A percentile compares a stretch with the other conserved stretches of the same genome.
These are phyloP conservation scores for Paraglomus occultum DNA, from an alignment of 192 early-diverging fungal genomes.

Conservation along the genomic window DNA sequence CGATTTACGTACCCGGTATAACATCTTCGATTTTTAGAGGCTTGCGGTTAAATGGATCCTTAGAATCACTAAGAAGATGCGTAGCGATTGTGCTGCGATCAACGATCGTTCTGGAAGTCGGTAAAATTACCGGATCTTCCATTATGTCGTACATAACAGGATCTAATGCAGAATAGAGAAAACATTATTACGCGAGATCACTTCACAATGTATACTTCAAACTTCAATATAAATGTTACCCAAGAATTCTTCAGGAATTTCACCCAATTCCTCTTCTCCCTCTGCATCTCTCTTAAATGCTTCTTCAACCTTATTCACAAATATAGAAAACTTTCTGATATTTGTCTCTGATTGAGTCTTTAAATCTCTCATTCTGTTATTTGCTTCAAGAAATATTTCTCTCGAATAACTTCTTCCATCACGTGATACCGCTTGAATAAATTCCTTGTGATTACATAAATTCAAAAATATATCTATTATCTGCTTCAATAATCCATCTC, in stretches of 20 bases:
- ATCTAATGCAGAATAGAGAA: conserved; percentile 45
- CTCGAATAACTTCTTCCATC: conserved; percentile 84
- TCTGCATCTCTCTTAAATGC: conserved; percentile 56
- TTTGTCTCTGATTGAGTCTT: conserved; percentile 66
- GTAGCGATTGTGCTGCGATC: conserved; percentile 88
- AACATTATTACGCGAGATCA: neutral
- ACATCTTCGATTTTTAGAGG: conserved; percentile 86
- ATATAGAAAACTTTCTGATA: conserved; percentile 55
- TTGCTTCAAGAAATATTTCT: conserved; percentile 76
- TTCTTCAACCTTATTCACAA: conserved; percentile 74
- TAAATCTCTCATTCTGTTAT: conserved; percentile 60
- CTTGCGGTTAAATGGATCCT: conserved; percentile 93
- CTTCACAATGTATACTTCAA: neutral
- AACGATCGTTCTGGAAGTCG: conserved; percentile 74
- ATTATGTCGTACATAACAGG: conserved; percentile 85
- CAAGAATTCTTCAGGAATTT: conserved; percentile 88
- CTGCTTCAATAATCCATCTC: conserved; percentile 76
- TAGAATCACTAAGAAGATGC: conserved; percentile 81
- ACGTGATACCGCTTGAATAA: conserved; percentile 77
- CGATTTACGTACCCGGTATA: conserved; percentile 63
- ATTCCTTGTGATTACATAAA: conserved; percentile 54
- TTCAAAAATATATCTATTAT: conserved; percentile 85
- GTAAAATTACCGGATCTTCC: conserved; percentile 91
- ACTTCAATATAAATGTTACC: conserved; percentile 44
- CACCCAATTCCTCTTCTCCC: conserved; percentile 78